A percentile compares a stretch with the other conserved stretches of the same genome.
phyloP scores from a whole-genome alignment of 192 early-diverging fungal genomes.

The Diversispora eburnea region DNA sequence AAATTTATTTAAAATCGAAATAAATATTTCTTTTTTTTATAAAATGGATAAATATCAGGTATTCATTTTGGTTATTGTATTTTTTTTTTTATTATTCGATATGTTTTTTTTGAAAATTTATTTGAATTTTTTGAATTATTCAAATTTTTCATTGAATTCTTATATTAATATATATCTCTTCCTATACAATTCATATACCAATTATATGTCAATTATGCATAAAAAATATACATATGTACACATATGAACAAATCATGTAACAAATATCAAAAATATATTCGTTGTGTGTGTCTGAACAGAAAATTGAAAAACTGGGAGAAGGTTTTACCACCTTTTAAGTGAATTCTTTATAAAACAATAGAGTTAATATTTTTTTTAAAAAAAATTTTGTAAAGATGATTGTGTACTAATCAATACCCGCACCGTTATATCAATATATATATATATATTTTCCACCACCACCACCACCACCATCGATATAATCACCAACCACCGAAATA shows the following conservation, averaged over 20 bases:
- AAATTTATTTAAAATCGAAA: too few relatives aligned
- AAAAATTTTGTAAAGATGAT: too few relatives aligned
- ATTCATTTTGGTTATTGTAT: not conserved
- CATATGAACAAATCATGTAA: too few relatives aligned
- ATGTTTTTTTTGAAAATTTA: not conserved
- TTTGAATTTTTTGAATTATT: not conserved
- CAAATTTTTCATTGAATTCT: too few relatives aligned
- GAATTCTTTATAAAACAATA: not conserved
- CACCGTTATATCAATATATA: not conserved
- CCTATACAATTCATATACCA: too few relatives aligned
- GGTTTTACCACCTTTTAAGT: slow-evolving; percentile 39
- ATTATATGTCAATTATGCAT: too few relatives aligned
- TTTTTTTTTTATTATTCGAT: not conserved
- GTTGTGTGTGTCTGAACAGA: slow-evolving; percentile 46
- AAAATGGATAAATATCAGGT: slow-evolving; percentile 1
- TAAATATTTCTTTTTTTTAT: not conserved
- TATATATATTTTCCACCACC: not conserved
- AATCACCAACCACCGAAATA: too few relatives aligned
- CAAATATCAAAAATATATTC: too few relatives aligned
- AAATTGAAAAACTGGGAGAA: slow-evolving; percentile 98
- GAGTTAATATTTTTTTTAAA: too few relatives aligned
- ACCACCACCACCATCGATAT: not conserved
- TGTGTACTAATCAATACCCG: too few relatives aligned
- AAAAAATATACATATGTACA: too few relatives aligned
- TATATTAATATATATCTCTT: too few relatives aligned